Conservation (phyloP, 1,139 yeast genomes). For the Pichia sp. region DNA sequence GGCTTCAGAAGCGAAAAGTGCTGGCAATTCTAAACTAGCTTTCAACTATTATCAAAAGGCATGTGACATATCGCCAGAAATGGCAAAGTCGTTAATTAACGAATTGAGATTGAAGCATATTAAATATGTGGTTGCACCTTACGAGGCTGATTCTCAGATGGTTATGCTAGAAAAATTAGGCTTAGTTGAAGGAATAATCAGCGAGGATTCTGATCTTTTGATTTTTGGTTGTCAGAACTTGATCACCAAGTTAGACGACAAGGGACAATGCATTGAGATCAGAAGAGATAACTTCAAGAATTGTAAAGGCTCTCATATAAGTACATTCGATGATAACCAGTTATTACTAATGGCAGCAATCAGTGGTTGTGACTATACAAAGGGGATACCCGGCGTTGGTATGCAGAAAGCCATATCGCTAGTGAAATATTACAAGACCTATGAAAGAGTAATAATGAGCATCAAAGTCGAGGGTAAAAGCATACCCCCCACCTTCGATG, state of each 20-base stretch:
- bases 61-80: conserved; percentile 82
- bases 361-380: conserved; percentile 94
- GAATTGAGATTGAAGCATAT: conserved; percentile 59
- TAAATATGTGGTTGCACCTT: conserved; percentile 88
- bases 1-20: conserved; percentile 47
- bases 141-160: conserved; percentile 97
- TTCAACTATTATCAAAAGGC: conserved; percentile 70
- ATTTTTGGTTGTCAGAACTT: conserved; percentile 79
- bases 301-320: conserved; percentile 47
- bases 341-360: conserved; percentile 76
- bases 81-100: conserved; percentile 84
- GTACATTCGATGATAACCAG: conserved; percentile 50
- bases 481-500: conserved; percentile 56
- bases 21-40: conserved; percentile 59
- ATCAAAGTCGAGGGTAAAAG: conserved; percentile 61
- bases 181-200: conserved; percentile 75
- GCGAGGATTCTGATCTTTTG: conserved; percentile 92
- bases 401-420: conserved; percentile 68
- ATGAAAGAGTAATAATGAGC: conserved; percentile 54
- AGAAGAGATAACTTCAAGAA: conserved; percentile 48
- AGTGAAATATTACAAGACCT: conserved; percentile 47
- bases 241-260: conserved; percentile 77
- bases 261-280: conserved; percentile 72
- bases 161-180: conserved; percentile 80
- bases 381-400: conserved; percentile 81